Evolutionary conservation across 2,329 filamentous ascomycete genomes (phyloP).

Genomic region (Fusarium coicis): DNA sequence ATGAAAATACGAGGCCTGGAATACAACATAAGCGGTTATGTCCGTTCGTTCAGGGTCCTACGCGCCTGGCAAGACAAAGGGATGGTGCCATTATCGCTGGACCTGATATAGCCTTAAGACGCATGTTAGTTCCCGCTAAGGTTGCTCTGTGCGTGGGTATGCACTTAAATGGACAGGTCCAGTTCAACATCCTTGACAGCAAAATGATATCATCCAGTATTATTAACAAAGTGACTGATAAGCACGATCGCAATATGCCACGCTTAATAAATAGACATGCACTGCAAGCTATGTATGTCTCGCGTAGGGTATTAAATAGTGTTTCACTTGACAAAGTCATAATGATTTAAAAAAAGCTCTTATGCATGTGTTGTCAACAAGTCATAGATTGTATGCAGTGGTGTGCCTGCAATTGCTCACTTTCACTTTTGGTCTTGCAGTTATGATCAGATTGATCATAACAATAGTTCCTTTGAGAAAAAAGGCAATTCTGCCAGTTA

Average conservation of each 20-base stretch:
- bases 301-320: neutral
- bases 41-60: neutral
- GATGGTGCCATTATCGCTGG: neutral
- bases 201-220: neutral
- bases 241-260: neutral
- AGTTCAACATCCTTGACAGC: neutral
- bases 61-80: neutral
- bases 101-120: neutral
- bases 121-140: neutral
- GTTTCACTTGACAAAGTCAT: neutral
- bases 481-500: neutral
- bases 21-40: constrained; percentile 4
- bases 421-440: neutral
- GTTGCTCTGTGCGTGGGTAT: constrained; percentile 9
- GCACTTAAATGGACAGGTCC: neutral
- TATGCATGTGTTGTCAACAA: no score
- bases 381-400: no score
- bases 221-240: neutral
- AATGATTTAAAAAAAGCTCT: no score
- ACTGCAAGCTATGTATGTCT: neutral
- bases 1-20: neutral
- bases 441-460: rapidly evolving
- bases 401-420: no score
- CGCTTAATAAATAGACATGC: neutral
- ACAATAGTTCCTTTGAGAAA: neutral